A percentile compares a stretch with the other conserved stretches of the same genome.
Evolutionary conservation across 331 rosid genomes (phyloP).

Genomic region (Phaseolus coccineus): DNA sequence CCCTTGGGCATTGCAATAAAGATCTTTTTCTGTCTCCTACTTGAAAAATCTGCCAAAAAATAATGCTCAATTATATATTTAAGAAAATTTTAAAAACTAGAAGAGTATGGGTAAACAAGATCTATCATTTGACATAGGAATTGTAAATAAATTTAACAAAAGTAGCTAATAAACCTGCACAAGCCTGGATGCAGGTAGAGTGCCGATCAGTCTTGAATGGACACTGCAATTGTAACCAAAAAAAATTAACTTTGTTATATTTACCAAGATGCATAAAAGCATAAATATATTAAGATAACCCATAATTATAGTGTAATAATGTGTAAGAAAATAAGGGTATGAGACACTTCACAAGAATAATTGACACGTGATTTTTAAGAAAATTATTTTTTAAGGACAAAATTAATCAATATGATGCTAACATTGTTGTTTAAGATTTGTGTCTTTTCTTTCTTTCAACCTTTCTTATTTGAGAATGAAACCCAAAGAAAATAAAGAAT

Average conservation of each 20-base stretch:
- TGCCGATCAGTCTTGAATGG: constrained; percentile 51
- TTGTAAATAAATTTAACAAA: constrained; percentile 6
- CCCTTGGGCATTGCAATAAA: constrained; percentile 53
- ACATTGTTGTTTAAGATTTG: too few relatives aligned
- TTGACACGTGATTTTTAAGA: too few relatives aligned
- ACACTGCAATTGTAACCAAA: constrained; percentile 47
- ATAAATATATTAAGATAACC: too few relatives aligned
- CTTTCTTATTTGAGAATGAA: too few relatives aligned
- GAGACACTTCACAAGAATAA: too few relatives aligned
- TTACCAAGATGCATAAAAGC: constrained; percentile 12
- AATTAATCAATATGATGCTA: too few relatives aligned
- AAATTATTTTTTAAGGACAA: too few relatives aligned
- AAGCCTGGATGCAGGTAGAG: constrained; percentile 55
- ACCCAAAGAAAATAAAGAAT: too few relatives aligned
- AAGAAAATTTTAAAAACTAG: background rate
- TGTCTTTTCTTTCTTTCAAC: too few relatives aligned
- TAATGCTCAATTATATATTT: constrained; percentile 21
- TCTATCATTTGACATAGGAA: constrained; percentile 19
- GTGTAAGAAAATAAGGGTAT: too few relatives aligned
- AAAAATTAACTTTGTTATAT: constrained; percentile 1
- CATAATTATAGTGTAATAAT: too few relatives aligned
- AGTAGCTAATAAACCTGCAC: constrained; percentile 56
- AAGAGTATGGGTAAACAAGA: background rate
- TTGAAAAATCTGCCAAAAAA: constrained; percentile 59
- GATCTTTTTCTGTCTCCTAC: constrained; percentile 56